Evolutionary conservation across 2,329 filamentous ascomycete species (phyloP), one percentile per base, ranked within the genome.

Genomic region (Epichloe uncinata): DNA sequence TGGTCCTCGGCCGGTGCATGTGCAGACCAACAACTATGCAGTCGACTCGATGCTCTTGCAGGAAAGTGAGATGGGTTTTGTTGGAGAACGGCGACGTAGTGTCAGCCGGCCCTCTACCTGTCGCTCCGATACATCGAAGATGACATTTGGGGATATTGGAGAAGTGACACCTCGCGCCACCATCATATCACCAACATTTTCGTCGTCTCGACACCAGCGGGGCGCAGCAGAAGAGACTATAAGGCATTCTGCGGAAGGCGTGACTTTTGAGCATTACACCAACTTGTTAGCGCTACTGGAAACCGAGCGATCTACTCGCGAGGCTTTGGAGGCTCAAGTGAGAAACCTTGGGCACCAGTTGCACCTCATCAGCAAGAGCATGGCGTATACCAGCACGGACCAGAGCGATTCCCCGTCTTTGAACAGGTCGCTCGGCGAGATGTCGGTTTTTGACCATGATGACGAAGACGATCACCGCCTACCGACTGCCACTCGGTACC

Each of bases 301-400:
- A 50, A 69, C 70, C 1, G 80, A 84, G 59, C 76, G 78, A 26
- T 69, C 70, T 1, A 75, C 75, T 4, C 71, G 80, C 5, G 68
- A 73, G 50, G 67, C 71, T 4, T 70, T 84, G 4, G 80, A 82
- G 59, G 64, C 67, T 2, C 71, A 81, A 51, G 76, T 83, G 34
- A 73, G 69, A 50, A 72, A 69, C 41, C 66, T 84, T 5, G 69
- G 68, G 20, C 71, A 73, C 35, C 71, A 72, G 42, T 55, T 81
- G 44, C 72, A 73, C 54, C 61, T 71, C 9, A 56, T 77, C 44
- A 71, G 70, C 48, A 70, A 70, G 60, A 65, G 55, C 50, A 61
- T 56, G 52, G 50, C 46, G 5, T 50, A 55, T 16, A 45, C 47
- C 26, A 55, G 50, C 48, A 47, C 57, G 11, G 50, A 57, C 8